Evolutionary conservation across 2,329 filamentous ascomycete species (phyloP), one percentile per base, ranked within the genome.

Genomic region (Coniella vitis): DNA sequence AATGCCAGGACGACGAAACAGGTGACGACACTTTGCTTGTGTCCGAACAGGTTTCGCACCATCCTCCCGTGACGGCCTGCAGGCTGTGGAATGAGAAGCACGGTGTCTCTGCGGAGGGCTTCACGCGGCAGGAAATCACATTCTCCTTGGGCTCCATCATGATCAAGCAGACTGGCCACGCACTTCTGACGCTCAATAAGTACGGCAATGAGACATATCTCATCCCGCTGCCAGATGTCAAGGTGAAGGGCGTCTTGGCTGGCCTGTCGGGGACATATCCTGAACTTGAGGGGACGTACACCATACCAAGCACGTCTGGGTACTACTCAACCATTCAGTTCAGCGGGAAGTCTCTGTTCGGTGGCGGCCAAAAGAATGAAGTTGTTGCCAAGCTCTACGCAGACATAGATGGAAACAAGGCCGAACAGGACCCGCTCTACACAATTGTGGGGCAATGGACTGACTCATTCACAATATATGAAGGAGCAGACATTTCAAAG

Each of bases 121-220:
- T 59, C 35, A 56, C 59, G 4, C 56, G 59, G 22, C 58, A 59
- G 47, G 55, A 59, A 40, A 61, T 57, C 8, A 56, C 54, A 4
- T 57, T 60, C 25, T 54, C 54, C 38, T 47, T 56, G 5, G 53
- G 53, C 3, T 45, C 50, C 5, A 55, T 61, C 14, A 42, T 51
- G 4, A 57, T 61, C 37, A 50, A 44, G 14, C 58, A 63, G 54
- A 55, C 57, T 9, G 59, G 57, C 0, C 55, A 61, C 45, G 56
- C 54, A 13, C 54, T 61, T 16, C 52, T 60, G n/a, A 55, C 58
- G 3, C 55, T 61, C 10, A 55, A 70, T 64, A 38, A 62, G 60
- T 36, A 71, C 65, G 19, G 19, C 5, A 19, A 45, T 10, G 58
- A 61, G 54, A 58, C 57, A 7, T 60, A 60, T 19, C 54, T 61